Percentiles rank a stretch among this genome's conserved stretches.
Evolutionary conservation across 2,329 filamentous ascomycete genomes (phyloP).

Genomic region (Fusarium bactridioides): DNA sequence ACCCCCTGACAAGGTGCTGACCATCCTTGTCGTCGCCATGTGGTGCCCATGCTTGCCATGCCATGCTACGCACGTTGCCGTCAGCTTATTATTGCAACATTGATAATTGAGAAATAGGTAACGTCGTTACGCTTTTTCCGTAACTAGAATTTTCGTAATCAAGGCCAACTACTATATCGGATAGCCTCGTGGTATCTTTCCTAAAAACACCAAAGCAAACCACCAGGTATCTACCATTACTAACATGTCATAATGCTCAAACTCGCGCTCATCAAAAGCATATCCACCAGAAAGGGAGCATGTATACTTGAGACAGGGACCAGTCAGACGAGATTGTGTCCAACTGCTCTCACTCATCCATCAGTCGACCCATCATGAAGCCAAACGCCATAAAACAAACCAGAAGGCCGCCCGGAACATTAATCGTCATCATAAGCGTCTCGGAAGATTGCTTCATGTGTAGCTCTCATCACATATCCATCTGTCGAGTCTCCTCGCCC

Average conservation of each 20-base stretch:
- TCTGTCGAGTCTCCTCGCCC: conserved; percentile 60
- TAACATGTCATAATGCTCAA: conserved; percentile 8
- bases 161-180: background rate
- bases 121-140: background rate
- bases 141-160: conserved; percentile 3
- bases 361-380: conserved; percentile 4
- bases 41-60: conserved; percentile 29
- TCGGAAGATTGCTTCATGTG: conserved; percentile 26
- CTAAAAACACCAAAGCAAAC: conserved; percentile 25
- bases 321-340: conserved; percentile 21
- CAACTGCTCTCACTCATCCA: conserved; percentile 1
- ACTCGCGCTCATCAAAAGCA: conserved; percentile 9
- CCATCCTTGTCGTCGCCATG: conserved; percentile 29
- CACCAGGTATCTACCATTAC: conserved; percentile 32
- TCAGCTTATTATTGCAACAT: conserved; percentile 5
- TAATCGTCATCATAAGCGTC: conserved; percentile 37
- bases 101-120: background rate
- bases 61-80: conserved; percentile 18
- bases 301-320: conserved; percentile 13
- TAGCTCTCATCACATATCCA: conserved; percentile 48
- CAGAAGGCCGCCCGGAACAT: conserved; percentile 28
- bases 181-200: conserved; percentile 30
- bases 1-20: conserved; percentile 17
- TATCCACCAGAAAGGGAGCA: conserved; percentile 18
- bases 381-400: conserved; percentile 34